Base-by-base conservation (phyloP, 1,139 yeast genomes). In the Petasospora rhodanensis region DNA sequence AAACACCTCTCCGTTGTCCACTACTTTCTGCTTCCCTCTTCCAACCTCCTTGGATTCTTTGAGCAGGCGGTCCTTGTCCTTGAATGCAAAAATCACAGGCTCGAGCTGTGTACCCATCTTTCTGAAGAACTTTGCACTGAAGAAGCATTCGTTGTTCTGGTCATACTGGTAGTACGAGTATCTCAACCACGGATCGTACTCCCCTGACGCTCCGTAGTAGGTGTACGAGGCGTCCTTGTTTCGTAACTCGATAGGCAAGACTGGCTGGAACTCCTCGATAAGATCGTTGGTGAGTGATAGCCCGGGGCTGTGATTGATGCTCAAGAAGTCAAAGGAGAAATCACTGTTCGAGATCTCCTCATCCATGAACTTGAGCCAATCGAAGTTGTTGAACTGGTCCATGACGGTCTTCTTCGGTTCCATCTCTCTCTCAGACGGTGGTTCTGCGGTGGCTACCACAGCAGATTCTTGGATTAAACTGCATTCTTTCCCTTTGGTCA, bases 161-260 rank as follows among this genome's bases (percentile, higher is more conserved):
- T 38, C 38, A 22, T 38, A 38, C 25, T 35, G 35, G 18, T 38
- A 38, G 18, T 31, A 35, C 19, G 32, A 31, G 22, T 26, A 38
- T 21, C 41, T 21, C 13, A 38, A 27, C 37, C 31, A 32, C 7
- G 41, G 39, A 24, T 38, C 41, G 26, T 38, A 38, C 25, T 38
- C 41, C 1, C 36, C 39, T 4, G 39, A 31, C 2, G 32, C 20
- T 4, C 38, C 39, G 16, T 35, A 26, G 19, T 32, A 22, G 28
- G 18, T 28, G 21, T 27, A 32, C 4, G 36, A 28, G 11, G 16
- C 17, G 11, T 25, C 24, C 20, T 28, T 32, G 8, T 14, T 21
- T 2, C 36, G 14, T 15, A 21, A 18, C 9, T 32, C 32, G 18
- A 32, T 17, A 2, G 36, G 36, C 3, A 32, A 12, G 12, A 20